Conservation (phyloP, 2,329 filamentous ascomycete genomes). For the Didymella glomerata region DNA sequence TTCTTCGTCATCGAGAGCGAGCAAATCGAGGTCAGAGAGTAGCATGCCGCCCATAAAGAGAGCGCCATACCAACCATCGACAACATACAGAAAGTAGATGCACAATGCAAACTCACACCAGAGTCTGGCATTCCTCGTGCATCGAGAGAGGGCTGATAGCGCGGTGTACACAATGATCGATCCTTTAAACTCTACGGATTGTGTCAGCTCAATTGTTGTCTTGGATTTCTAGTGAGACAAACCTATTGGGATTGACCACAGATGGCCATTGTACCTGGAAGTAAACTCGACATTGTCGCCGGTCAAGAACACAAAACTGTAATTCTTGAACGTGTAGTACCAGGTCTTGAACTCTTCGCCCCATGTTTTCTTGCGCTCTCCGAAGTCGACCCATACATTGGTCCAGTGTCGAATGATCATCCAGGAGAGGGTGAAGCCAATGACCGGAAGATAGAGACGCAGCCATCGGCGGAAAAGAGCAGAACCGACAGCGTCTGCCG, state of each 20-base stretch:
- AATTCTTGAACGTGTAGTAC: conserved; percentile 64
- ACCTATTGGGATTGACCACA: conserved; percentile 50
- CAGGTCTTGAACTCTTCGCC: conserved; percentile 41
- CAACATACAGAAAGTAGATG: conserved; percentile 73
- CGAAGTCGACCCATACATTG: conserved; percentile 52
- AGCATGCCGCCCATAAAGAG: conserved; percentile 49
- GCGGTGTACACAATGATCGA: conserved; percentile 70
- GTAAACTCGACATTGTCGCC: conserved; percentile 67
- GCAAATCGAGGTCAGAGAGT: conserved; percentile 50
- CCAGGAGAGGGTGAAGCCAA: conserved; percentile 64
- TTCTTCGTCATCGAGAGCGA: conserved; percentile 39
- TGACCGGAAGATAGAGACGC: conserved; percentile 61
- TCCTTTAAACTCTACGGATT: conserved; percentile 56
- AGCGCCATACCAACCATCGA: conserved; percentile 68
- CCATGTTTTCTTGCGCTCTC: conserved; percentile 59
- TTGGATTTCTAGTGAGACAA: neutral
- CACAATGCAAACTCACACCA: conserved; percentile 63
- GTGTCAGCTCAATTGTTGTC: neutral
- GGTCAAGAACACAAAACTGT: conserved; percentile 69
- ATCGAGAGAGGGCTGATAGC: conserved; percentile 65
- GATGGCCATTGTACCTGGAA: conserved; percentile 45
- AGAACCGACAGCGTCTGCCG: conserved; percentile 57
- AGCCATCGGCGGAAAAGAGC: conserved; percentile 62
- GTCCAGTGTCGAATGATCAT: conserved; percentile 61
- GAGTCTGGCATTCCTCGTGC: conserved; percentile 63